Base-by-base conservation (phyloP, 2,329 filamentous ascomycete genomes). In the Stagonosporopsis cucurbitacearum region DNA sequence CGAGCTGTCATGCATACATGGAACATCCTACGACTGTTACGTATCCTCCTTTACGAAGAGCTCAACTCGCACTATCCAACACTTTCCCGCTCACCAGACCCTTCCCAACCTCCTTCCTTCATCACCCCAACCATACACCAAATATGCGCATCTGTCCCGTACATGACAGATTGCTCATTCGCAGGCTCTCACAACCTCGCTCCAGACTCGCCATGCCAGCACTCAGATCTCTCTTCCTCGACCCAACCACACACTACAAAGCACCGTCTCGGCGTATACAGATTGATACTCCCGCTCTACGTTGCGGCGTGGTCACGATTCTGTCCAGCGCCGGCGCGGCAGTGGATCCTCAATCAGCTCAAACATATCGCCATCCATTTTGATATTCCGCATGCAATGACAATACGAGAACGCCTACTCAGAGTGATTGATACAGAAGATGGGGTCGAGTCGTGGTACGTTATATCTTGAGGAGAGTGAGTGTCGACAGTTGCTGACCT, bases 251-350 rank as follows among this genome's bases (percentile, higher is more conserved):
- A 50, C 17, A 37, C 48, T 5, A 30, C 35, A 6, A 23, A 32
- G 9, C 39, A 50, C n/a, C n/a, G 20, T 5, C 48, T 28, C 6
- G 39, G 43, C 8, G 40, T 23, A 8, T 50, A 37, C 12, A 30
- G 36, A 3, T n/a, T 44, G 9, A 30, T 50, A 11, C 23, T 44
- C 15, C 48, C 40, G n/a, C 40, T 50, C 12, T 50, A 50, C 13
- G 48, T 50, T 13, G 48, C 48, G 12, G 40, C 28, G 9, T 50
- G 40, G 48, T 50, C 48, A 17, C 30, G 48, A 11, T 23, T 20
- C 17, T 42, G 37, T 20, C 25, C 47, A 2, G 2, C 9, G 20
- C 12, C 30, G 15, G 44, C 48, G 11, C 39, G 40, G 9, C 6
- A 20, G 20, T 50, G 40, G 48, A 37, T 43, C 2, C 30, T 50